Base-by-base conservation (phyloP, 768 basidiomycete genomes). In the Amylocystis lapponica region DNA sequence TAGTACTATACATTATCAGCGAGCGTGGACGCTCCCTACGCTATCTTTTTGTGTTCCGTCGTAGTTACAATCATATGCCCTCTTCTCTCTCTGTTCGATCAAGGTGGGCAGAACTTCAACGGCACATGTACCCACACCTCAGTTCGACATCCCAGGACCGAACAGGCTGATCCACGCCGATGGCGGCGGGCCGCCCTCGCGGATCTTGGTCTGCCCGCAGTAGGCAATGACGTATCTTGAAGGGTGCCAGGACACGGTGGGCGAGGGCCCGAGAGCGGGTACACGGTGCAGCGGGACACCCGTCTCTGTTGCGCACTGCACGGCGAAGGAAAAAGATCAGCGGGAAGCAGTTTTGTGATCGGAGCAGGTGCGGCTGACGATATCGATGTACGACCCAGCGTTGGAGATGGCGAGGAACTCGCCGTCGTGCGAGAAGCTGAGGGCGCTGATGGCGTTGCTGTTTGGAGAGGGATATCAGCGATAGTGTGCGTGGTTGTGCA, bases 361-460 rank as follows among this genome's bases (percentile, higher is more conserved):
- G 41, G 38, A 42, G n/a, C n/a, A n/a, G n/a, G n/a, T n/a, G n/a
- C n/a, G n/a, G n/a, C 84, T 45, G 50, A 87, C 86, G 32, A 89
- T 85, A 48, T 89, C 86, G 40, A 89, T 82, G 50, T 87, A 88
- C 23, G 67, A 64, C 16, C 85, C 85, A 8, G 74, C 70, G 48
- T 70, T 85, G 8, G 86, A 82, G 38, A 88, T 81, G 14, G 87
- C 87, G 35, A 90, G 61, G 55, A 81, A 90, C 67, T 91, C 87
- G 26, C 87, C 87, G 51, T 90, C 87, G 49, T 82, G 72, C 11
- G 86, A 89, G 70, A 88, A 91, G 58, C 82, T 86, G 16, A 89
- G 62, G 16, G 75, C 74, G 47, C 76, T 85, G 54, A 88, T 84
- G 17, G 79, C 71, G 56, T 87, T 69, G 43, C 87, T 88, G n/a